phyloP scores from a whole-genome alignment of 306 rosid genomes.

The Cercis canadensis region DNA sequence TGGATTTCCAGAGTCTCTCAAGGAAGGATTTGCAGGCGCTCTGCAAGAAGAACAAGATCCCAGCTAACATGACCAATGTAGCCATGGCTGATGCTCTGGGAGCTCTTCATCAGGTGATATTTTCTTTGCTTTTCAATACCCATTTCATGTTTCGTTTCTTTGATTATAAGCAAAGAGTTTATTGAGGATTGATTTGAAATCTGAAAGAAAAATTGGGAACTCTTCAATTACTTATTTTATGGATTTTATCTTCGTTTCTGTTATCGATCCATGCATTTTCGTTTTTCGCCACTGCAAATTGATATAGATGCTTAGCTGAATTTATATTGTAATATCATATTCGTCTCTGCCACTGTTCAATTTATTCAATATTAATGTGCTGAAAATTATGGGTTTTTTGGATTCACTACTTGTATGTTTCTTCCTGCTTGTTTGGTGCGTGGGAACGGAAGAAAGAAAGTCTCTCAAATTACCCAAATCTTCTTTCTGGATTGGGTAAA shows the following conservation, averaged over 20 bases:
- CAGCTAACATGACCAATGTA: conserved; percentile 77
- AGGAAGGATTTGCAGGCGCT: conserved; percentile 84
- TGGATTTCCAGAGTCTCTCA: conserved; percentile 82
- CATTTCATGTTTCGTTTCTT: not conserved
- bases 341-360: too few relatives aligned
- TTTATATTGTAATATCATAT: too few relatives aligned
- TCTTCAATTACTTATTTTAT: not conserved
- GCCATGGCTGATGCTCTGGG: conserved; percentile 88
- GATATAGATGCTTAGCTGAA: too few relatives aligned
- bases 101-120: conserved; percentile 61
- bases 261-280: not conserved
- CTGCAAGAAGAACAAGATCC: conserved; percentile 94
- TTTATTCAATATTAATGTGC: too few relatives aligned
- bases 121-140: not conserved
- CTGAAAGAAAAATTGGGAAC: not conserved
- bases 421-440: too few relatives aligned
- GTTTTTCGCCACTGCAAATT: too few relatives aligned
- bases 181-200: not conserved
- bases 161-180: not conserved
- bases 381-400: too few relatives aligned
- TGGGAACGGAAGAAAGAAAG: too few relatives aligned
- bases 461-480: too few relatives aligned
- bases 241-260: not conserved
- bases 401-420: too few relatives aligned
- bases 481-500: too few relatives aligned